Conservation (phyloP, 768 basidiomycete species). For the Auricularia cornea region DNA sequence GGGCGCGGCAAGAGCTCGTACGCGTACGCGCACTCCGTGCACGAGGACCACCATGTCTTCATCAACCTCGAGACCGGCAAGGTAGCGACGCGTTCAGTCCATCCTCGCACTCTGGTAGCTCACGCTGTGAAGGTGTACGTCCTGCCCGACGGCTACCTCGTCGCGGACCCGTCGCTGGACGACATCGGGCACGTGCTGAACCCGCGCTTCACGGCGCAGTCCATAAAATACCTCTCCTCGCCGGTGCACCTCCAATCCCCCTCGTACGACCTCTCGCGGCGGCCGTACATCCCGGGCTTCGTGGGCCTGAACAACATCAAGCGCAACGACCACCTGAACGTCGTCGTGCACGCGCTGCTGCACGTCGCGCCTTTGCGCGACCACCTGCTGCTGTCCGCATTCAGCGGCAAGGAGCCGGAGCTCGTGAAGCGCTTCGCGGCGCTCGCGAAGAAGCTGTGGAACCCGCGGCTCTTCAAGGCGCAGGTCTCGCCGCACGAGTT, state of each 20-base stretch:
- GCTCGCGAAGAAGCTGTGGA: conserved; percentile 93
- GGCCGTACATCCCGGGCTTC: conserved; percentile 85
- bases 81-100: conserved; percentile 35
- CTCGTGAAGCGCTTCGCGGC: conserved; percentile 80
- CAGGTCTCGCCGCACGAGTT: conserved; percentile 99
- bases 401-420: conserved; percentile 68
- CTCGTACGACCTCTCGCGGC: conserved; percentile 76
- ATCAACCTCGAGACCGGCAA: conserved; percentile 91
- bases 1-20: conserved; percentile 89
- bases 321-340: conserved; percentile 94
- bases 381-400: conserved; percentile 70
- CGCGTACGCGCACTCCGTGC: conserved; percentile 94
- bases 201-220: conserved; percentile 68
- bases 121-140: conserved; percentile 70
- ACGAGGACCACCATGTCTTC: conserved; percentile 98
- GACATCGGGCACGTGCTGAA: conserved; percentile 88
- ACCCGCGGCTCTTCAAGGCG: conserved; percentile 90
- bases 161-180: conserved; percentile 92
- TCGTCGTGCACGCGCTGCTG: conserved; percentile 86
- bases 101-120: conserved; percentile 9
- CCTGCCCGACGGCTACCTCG: conserved; percentile 92
- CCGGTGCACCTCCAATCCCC: conserved; percentile 55
- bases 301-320: conserved; percentile 98
- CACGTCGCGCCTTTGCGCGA: conserved; percentile 88
- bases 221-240: conserved; percentile 46